Percentiles rank a stretch among this genome's conserved stretches.
Conservation (phyloP, 208 protist species). For the Crithidia brevicula region DNA sequence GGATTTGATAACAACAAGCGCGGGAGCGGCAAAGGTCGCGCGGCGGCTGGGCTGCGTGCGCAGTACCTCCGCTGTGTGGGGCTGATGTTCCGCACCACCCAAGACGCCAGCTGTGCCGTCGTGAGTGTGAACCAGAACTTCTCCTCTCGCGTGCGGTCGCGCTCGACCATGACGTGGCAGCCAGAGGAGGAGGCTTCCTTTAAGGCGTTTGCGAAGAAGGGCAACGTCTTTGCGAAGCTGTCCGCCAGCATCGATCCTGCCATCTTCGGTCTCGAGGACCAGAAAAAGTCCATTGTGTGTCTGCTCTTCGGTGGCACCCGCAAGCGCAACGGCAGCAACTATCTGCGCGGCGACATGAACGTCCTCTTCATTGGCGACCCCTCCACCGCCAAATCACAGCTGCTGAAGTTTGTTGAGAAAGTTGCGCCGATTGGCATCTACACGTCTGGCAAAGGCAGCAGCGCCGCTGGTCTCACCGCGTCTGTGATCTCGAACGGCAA, state of each 20-base stretch:
- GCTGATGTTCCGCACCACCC: conserved; percentile 71
- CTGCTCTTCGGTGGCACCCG: conserved; percentile 98
- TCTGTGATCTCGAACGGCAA: conserved; percentile 92
- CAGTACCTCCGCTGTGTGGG: conserved; percentile 90
- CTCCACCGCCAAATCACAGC: conserved; percentile 99
- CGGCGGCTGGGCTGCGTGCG: conserved; percentile 81
- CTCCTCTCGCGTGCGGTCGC: conserved; percentile 84
- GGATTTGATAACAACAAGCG: conserved; percentile 46
- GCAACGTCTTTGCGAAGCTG: conserved; percentile 95
- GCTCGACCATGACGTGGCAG: conserved; percentile 80
- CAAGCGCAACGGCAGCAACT: conserved; percentile 97
- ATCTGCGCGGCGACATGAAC: conserved; percentile 99
- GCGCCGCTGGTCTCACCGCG: conserved; percentile 98
- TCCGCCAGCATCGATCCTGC: conserved; percentile 96
- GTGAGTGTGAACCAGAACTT: conserved; percentile 91
- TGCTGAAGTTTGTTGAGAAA: conserved; percentile 99
- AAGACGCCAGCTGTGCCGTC: conserved; percentile 45
- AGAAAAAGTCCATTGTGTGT: conserved; percentile 96
- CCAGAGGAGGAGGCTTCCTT: conserved; percentile 90
- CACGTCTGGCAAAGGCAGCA: conserved; percentile 99
- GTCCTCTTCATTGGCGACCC: conserved; percentile 99
- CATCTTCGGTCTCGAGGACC: conserved; percentile 98
- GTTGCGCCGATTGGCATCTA: conserved; percentile 98
- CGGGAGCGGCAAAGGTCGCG: conserved; percentile 41
- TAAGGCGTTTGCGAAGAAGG: conserved; percentile 84